Percentiles rank a stretch among this genome's conserved stretches.
These are phyloP conservation scores for Capsicum rhomboideum DNA, from an alignment of 257 asterid species.

Conservation along the genomic window DNA sequence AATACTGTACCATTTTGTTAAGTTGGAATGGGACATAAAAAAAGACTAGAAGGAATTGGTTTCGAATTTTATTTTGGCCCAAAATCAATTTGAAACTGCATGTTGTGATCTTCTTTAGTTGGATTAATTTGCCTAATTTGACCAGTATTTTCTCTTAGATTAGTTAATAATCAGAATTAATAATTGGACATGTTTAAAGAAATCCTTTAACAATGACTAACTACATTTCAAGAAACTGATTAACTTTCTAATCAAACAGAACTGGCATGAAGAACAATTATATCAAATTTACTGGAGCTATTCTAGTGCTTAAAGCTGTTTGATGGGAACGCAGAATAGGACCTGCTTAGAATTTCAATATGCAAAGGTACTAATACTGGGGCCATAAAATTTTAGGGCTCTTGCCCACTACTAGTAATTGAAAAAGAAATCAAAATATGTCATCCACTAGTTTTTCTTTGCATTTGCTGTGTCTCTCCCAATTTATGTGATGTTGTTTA, in stretches of 20 bases:
- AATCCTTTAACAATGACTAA: not conserved
- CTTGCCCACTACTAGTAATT: not conserved
- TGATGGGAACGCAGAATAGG: not conserved
- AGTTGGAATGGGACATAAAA: not conserved
- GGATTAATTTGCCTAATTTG: not conserved
- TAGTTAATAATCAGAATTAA: not conserved
- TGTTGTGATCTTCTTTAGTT: not conserved
- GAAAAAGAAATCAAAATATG: not conserved
- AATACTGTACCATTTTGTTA: not conserved
- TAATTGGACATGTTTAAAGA: not conserved
- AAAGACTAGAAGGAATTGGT: not conserved
- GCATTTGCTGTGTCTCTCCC: accelerated
- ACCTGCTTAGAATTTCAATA: not conserved
- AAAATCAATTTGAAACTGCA: not conserved
- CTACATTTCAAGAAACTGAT: not conserved
- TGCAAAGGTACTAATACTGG: not conserved
- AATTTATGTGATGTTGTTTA: not conserved
- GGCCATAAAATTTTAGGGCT: not conserved
- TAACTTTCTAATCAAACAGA: not conserved
- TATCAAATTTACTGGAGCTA: not conserved
- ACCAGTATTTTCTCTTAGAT: not conserved
- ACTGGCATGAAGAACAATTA: not conserved
- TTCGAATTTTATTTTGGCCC: not conserved
- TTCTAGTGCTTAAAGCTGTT: not conserved
- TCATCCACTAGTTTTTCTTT: not conserved